Percentiles rank a stretch among this genome's conserved stretches.
These are phyloP conservation scores for Polygonum aviculare DNA, from an alignment of 148 eudicot species.

Conservation along the genomic window DNA sequence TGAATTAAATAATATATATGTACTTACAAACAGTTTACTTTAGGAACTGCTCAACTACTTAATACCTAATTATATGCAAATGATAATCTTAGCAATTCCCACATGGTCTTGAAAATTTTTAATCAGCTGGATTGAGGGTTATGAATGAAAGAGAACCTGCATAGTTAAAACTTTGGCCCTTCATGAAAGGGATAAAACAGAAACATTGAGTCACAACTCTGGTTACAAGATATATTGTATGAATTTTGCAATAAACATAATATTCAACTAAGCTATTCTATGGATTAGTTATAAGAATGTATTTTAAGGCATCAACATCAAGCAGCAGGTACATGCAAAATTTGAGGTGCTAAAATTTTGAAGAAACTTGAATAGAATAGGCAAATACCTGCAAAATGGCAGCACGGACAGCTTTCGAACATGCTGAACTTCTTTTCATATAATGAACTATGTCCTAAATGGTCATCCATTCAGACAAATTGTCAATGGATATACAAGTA, in stretches of 20 bases:
- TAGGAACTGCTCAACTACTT: not conserved
- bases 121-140: not conserved
- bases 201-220: not conserved
- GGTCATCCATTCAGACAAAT: not conserved
- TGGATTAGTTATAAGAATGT: not conserved
- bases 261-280: not conserved
- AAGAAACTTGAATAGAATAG: not conserved
- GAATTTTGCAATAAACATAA: not conserved
- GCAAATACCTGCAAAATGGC: constrained; percentile 79
- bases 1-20: not conserved
- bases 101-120: not conserved
- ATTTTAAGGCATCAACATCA: not conserved
- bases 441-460: constrained; percentile 84
- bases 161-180: not conserved
- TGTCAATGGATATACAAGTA: constrained; percentile 1
- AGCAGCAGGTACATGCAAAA: not conserved
- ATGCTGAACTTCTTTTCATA: constrained; percentile 81
- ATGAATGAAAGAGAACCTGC: not conserved
- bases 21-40: not conserved
- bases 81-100: not conserved
- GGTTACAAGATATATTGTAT: not conserved
- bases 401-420: constrained; percentile 90
- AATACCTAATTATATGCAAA: not conserved
- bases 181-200: not conserved
- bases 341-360: not conserved